phyloP scores from a whole-genome alignment of 148 eudicot genomes.

The Linanthus parryae region DNA sequence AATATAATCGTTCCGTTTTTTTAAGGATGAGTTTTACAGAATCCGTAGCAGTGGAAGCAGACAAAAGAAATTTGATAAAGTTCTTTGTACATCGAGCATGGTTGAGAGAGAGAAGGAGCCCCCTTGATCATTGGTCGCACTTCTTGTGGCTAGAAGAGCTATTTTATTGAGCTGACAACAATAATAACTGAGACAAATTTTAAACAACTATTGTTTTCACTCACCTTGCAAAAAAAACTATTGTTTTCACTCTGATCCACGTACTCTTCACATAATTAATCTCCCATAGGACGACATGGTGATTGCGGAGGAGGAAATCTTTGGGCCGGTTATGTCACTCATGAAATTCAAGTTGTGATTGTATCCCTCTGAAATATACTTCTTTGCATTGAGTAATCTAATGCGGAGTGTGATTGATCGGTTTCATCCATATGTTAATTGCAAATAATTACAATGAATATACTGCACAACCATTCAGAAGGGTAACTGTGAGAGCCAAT shows the following conservation, averaged over 20 bases:
- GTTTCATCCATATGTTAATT: neutral
- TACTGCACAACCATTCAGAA: slow-evolving; percentile 57
- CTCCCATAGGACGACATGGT: slow-evolving; percentile 31
- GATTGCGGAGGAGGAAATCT: slow-evolving; percentile 41
- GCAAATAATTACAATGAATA: no score
- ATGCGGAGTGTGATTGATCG: neutral
- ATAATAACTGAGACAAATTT: slow-evolving; percentile 1
- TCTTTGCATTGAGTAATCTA: no score
- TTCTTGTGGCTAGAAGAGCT: slow-evolving; percentile 19
- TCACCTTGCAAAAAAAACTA: no score
- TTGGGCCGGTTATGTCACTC: slow-evolving; percentile 11
- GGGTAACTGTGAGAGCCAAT: slow-evolving; percentile 64
- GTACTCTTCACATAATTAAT: neutral
- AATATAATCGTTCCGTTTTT: neutral
- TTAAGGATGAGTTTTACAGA: slow-evolving; percentile 76
- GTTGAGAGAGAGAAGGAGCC: slow-evolving; percentile 27
- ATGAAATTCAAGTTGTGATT: slow-evolving; percentile 19
- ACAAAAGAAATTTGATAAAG: slow-evolving; percentile 62
- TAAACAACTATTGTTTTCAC: neutral
- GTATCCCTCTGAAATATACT: neutral
- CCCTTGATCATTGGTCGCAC: slow-evolving; percentile 23
- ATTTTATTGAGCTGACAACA: slow-evolving; percentile 26
- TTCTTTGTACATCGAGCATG: slow-evolving; percentile 39
- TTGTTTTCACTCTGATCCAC: neutral
- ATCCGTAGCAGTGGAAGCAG: slow-evolving; percentile 72